Evolutionary conservation across 306 rosid genomes (phyloP).

Genomic region (Dalbergia oliveri): DNA sequence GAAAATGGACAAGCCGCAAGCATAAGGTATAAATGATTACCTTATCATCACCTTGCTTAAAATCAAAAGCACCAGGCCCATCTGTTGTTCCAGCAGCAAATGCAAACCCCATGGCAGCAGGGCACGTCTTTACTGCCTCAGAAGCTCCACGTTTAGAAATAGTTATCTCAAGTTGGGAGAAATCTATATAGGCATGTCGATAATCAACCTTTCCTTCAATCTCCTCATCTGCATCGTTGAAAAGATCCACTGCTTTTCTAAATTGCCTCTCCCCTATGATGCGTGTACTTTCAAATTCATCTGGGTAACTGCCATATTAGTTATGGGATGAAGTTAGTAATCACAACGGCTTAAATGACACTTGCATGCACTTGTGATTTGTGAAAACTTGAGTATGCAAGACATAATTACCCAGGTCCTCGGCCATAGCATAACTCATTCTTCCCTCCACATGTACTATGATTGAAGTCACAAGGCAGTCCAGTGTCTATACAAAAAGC

Average conservation of each 20-base stretch:
- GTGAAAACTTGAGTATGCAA: slow-evolving; percentile 30
- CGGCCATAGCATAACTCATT: slow-evolving; percentile 86
- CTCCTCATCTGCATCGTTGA: slow-evolving; percentile 69
- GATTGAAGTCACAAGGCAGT: slow-evolving; percentile 94
- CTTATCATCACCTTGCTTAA: slow-evolving; percentile 89
- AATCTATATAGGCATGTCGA: slow-evolving; percentile 84
- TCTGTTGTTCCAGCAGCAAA: slow-evolving; percentile 98
- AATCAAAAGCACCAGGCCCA: slow-evolving; percentile 97
- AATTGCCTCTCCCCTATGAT: slow-evolving; percentile 88
- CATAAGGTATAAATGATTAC: slow-evolving; percentile 53
- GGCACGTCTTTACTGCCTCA: slow-evolving; percentile 79
- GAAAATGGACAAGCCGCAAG: neutral
- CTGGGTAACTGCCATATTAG: slow-evolving; percentile 77
- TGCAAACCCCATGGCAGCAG: slow-evolving; percentile 96
- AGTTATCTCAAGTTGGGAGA: slow-evolving; percentile 77
- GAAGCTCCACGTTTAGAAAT: slow-evolving; percentile 61
- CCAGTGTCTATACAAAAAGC: slow-evolving; percentile 88
- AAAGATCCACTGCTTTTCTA: slow-evolving; percentile 82
- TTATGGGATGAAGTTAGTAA: slow-evolving; percentile 42
- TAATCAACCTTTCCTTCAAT: slow-evolving; percentile 75
- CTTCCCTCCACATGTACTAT: slow-evolving; percentile 92
- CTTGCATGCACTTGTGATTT: slow-evolving; percentile 29
- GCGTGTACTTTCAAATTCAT: slow-evolving; percentile 96
- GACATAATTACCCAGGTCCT: slow-evolving; percentile 86
- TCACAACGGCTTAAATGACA: slow-evolving; percentile 13